Evolutionary conservation across 768 basidiomycete genomes (phyloP), one percentile per base, ranked within the genome.

Genomic region (Trametes cubensis): DNA sequence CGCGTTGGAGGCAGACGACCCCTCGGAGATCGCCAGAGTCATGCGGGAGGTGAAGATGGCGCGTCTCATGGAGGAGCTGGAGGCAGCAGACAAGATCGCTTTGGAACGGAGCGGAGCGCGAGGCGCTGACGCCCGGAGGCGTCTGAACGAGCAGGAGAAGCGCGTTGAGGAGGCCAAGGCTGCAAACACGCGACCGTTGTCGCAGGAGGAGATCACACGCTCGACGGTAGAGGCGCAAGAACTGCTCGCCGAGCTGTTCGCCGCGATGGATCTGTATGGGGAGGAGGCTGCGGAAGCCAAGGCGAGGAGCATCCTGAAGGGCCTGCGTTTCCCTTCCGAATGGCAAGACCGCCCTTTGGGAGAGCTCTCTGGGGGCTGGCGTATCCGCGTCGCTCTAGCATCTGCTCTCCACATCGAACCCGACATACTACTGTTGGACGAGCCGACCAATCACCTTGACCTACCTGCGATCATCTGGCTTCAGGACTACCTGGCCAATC

Each of bases 371-470:
- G 61, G 62, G 23, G 63, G 63, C 1, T 64, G 63, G 63, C 52
- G 63, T 40, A 64, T 64, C 50, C 58, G 57, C 5, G 52, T 26
- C 26, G 52, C 50, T 30, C 62, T 70, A 17, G 93, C 63, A 94
- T 98, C 66, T 93, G 98, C 11, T 96, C 96, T 73, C 90, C 96
- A 47, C 92, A 96, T 76, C 82, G 72, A 92, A 92, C 74, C 96
- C 95, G 50, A 97, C 76, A 88, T 98, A 72, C 82, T 98, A 25
- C 80, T 97, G 20, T 84, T 95, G 42, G 94, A 95, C 74, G 94
- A 96, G 76, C 94, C 95, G 52, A 98, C 95, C 39, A 98, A 97
- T 74, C 95, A 98, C 76, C 85, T 97, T 82, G 95, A 97, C 73
- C 95, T 97, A 94, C 89, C 85, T 66, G 95, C 94, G 21, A 99